Percentiles rank a stretch among this genome's conserved stretches.
Evolutionary conservation across 1,284 basidiomycete genomes (phyloP).

Genomic region (Apiotrichum gracile): DNA sequence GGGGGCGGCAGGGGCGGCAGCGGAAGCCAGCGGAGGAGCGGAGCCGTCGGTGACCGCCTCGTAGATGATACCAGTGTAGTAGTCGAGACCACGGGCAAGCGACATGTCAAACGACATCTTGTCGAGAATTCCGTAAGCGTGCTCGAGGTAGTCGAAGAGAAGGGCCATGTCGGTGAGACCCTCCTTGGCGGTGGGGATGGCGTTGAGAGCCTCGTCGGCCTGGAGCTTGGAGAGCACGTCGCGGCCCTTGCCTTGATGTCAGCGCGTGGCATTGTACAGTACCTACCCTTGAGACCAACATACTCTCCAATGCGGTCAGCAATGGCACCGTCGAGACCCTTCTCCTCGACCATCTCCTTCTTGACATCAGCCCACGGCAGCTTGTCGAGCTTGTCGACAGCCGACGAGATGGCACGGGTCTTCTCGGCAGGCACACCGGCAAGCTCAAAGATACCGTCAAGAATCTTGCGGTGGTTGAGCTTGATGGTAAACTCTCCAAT

Average conservation of each 20-base stretch:
- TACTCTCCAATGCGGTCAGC: conserved; percentile 97
- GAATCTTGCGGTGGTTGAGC: conserved; percentile 94
- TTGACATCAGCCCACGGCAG: conserved; percentile 85
- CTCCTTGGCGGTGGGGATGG: conserved; percentile 69
- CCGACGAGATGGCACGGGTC: conserved; percentile 89
- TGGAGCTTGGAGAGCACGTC: conserved; percentile 72
- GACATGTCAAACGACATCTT: conserved; percentile 94
- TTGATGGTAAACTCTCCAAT: conserved; percentile 94
- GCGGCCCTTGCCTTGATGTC: conserved; percentile 52
- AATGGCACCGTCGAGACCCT: conserved; percentile 73
- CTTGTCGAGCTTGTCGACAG: conserved; percentile 99
- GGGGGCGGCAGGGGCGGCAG: conserved; percentile 47
- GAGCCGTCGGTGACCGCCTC: conserved; percentile 92
- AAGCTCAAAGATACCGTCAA: conserved; percentile 95
- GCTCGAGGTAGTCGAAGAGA: conserved; percentile 73
- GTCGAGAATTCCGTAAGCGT: conserved; percentile 70
- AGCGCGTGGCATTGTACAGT: background rate
- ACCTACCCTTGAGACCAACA: conserved; percentile 82
- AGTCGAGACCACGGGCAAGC: conserved; percentile 91
- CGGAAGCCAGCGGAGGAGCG: conserved; percentile 75
- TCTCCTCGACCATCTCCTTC: conserved; percentile 94
- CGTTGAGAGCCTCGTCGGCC: conserved; percentile 60
- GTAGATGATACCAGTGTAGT: conserved; percentile 98
- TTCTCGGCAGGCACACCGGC: conserved; percentile 91
- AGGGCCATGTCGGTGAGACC: conserved; percentile 88